phyloP scores from a whole-genome alignment of 805 yeast genomes.

The Kurtzmaniella fragi region DNA sequence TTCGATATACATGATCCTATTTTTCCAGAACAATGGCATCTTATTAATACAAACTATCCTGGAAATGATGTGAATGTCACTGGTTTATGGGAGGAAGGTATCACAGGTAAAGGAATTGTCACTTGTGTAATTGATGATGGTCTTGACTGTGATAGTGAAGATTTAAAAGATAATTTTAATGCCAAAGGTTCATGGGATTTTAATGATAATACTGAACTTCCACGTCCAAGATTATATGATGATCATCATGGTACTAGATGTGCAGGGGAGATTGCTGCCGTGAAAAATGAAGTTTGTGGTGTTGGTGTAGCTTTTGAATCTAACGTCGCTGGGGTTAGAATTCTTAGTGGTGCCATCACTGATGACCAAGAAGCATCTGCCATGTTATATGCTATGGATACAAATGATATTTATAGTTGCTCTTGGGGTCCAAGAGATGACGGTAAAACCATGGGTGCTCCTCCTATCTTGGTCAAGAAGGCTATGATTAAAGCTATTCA shows the following conservation, averaged over 20 bases:
- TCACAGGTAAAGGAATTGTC: conserved; percentile 77
- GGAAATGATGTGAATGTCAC: conserved; percentile 86
- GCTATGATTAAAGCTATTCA: conserved; percentile 82
- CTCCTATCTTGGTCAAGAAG: conserved; percentile 69
- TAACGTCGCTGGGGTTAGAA: conserved; percentile 84
- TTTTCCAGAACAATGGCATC: conserved; percentile 88
- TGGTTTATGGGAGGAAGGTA: conserved; percentile 77
- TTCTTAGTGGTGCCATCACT: conserved; percentile 74
- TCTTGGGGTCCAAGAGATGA: conserved; percentile 99
- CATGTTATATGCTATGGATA: conserved; percentile 70
- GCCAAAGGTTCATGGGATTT: conserved; percentile 90
- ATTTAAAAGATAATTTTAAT: conserved; percentile 64
- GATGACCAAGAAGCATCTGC: conserved; percentile 91
- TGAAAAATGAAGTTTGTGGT: conserved; percentile 86
- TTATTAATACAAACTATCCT: conserved; percentile 65
- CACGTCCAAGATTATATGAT: conserved; percentile 73
- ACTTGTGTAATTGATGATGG: conserved; percentile 96
- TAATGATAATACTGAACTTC: conserved; percentile 68
- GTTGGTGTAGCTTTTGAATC: conserved; percentile 91
- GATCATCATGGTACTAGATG: conserved; percentile 97
- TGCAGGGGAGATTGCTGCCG: conserved; percentile 96
- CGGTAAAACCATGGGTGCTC: conserved; percentile 82
- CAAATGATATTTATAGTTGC: conserved; percentile 91
- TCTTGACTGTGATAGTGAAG: conserved; percentile 73
- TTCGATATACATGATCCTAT: conserved; percentile 76